Percentiles rank a stretch among this genome's conserved stretches.
These are phyloP conservation scores for Aspergillus ochraceoroseus DNA, from an alignment of 2,329 filamentous ascomycete species.

Conservation along the genomic window DNA sequence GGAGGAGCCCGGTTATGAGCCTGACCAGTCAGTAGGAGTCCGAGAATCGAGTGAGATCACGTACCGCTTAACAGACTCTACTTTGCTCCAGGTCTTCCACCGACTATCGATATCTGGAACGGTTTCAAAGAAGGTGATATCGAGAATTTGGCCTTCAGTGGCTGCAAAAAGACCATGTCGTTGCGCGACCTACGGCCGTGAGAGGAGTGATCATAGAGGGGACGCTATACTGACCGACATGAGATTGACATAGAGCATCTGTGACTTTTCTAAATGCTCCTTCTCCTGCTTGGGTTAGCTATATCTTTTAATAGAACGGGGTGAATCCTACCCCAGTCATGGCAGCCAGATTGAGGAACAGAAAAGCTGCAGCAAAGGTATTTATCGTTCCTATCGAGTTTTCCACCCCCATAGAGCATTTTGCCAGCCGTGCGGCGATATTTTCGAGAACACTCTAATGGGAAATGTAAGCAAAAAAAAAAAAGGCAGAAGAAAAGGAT, in stretches of 20 bases:
- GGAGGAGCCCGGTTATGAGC: slow-evolving; percentile 46
- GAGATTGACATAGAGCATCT: slow-evolving; percentile 50
- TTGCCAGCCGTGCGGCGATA: slow-evolving; percentile 42
- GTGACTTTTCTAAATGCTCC: slow-evolving; percentile 45
- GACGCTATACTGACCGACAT: slow-evolving; percentile 35
- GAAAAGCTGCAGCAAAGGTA: slow-evolving; percentile 46
- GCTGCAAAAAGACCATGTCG: slow-evolving; percentile 49
- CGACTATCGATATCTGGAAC: slow-evolving; percentile 44
- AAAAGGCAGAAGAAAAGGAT: not conserved
- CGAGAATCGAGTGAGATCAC: no score
- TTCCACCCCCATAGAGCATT: slow-evolving; percentile 39
- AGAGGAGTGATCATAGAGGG: slow-evolving; percentile 1
- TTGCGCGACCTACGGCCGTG: slow-evolving; percentile 39
- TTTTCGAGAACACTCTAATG: slow-evolving; percentile 35
- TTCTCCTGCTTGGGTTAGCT: slow-evolving; percentile 31
- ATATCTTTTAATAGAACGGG: not conserved
- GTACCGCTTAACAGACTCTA: slow-evolving; percentile 49
- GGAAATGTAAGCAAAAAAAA: slow-evolving; percentile 10
- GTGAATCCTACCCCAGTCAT: slow-evolving; percentile 41
- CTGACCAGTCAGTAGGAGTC: slow-evolving; percentile 18
- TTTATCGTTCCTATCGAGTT: slow-evolving; percentile 43
- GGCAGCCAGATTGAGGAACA: slow-evolving; percentile 49
- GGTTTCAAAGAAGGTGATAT: slow-evolving; percentile 41
- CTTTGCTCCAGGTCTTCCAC: slow-evolving; percentile 52
- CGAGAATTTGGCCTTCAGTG: slow-evolving; percentile 43